Evolutionary conservation across 345 rosid species (phyloP).

Genomic region (Euphorbia tirucalli): DNA sequence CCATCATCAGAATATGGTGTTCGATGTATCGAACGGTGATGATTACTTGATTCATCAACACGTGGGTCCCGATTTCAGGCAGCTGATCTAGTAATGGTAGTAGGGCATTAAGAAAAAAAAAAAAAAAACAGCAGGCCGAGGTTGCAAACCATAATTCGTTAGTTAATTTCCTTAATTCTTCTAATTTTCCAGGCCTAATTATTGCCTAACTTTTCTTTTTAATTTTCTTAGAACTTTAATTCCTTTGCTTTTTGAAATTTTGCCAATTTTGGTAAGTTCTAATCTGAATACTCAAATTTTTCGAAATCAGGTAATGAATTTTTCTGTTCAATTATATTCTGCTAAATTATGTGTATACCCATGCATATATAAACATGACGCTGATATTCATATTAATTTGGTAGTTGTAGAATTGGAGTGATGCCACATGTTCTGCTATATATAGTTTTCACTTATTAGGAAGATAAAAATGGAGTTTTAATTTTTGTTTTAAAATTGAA

Average conservation of each 20-base stretch:
- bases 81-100: conserved; percentile 50
- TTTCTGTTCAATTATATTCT: background rate
- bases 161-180: conserved; percentile 27
- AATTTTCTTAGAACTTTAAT: conserved; percentile 23
- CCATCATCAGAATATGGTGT: conserved; percentile 65
- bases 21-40: conserved; percentile 67
- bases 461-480: too few relatives aligned
- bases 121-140: conserved; percentile 11
- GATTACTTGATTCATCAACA: conserved; percentile 87
- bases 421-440: too few relatives aligned
- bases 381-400: background rate
- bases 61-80: conserved; percentile 78
- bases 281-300: conserved; percentile 24
- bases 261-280: conserved; percentile 18
- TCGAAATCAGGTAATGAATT: conserved; percentile 16
- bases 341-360: background rate
- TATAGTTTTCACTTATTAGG: background rate
- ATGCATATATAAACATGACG: too few relatives aligned
- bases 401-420: too few relatives aligned
- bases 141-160: conserved; percentile 26
- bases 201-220: conserved; percentile 18
- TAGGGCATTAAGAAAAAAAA: too few relatives aligned
- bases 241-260: background rate
- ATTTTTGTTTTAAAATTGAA: too few relatives aligned
- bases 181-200: conserved; percentile 25